Evolutionary conservation across 371 early-diverging fungal genomes (phyloP).

Genomic region (Mortierella sp.): DNA sequence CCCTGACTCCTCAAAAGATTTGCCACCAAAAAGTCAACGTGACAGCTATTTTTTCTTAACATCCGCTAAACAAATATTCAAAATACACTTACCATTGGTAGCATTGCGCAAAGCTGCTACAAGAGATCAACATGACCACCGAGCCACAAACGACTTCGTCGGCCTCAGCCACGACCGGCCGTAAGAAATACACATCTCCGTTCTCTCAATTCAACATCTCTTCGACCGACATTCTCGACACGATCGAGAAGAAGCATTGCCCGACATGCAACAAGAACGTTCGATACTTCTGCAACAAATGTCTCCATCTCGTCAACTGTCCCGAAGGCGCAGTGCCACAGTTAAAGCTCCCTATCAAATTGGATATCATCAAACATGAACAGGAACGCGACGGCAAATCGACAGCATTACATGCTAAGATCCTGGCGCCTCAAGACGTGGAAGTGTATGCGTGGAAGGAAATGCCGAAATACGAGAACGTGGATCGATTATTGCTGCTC

Average conservation of each 20-base stretch:
- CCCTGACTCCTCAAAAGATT: neutral
- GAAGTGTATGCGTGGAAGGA: conserved; percentile 67
- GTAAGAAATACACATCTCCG: conserved; percentile 25
- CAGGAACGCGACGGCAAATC: conserved; percentile 85
- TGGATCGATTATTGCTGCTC: conserved; percentile 79
- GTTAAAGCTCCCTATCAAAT: conserved; percentile 78
- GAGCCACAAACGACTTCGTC: neutral
- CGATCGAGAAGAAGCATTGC: conserved; percentile 57
- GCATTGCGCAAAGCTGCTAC: neutral
- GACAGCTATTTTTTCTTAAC: conserved; percentile 1
- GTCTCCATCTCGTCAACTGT: conserved; percentile 64
- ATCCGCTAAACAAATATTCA: no score
- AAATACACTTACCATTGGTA: neutral
- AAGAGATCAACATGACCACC: neutral
- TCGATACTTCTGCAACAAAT: conserved; percentile 82
- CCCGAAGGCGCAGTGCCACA: conserved; percentile 68
- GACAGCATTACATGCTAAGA: conserved; percentile 87
- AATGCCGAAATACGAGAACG: conserved; percentile 71
- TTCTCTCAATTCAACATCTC: conserved; percentile 52
- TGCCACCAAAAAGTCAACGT: conserved; percentile 1
- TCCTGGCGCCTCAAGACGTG: conserved; percentile 80
- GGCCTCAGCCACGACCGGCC: neutral
- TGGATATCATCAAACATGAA: conserved; percentile 87
- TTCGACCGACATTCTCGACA: conserved; percentile 43
- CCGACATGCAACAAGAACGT: conserved; percentile 69